Evolutionary conservation across 768 basidiomycete species (phyloP).

Genomic region (Rhodotorula toruloides): DNA sequence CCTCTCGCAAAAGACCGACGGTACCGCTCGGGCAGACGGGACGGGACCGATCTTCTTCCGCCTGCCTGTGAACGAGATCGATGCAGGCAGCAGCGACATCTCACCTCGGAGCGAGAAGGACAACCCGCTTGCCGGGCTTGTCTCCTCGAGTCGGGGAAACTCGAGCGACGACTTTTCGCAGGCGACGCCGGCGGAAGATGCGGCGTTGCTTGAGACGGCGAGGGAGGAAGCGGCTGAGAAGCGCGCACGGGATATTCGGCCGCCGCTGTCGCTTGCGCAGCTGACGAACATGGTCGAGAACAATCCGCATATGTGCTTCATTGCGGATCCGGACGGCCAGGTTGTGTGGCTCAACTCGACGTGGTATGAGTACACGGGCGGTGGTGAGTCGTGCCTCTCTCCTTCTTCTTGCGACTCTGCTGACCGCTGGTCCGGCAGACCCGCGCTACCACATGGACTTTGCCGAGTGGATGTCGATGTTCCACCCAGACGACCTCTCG

Average conservation of each 20-base stretch:
- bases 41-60: background rate
- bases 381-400: no score
- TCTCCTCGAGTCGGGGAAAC: no score
- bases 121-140: background rate
- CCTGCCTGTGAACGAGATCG: background rate
- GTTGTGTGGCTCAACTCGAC: conserved; percentile 15
- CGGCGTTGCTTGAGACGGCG: background rate
- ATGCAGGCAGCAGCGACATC: background rate
- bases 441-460: background rate
- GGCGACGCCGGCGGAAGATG: no score
- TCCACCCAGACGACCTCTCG: conserved; percentile 28
- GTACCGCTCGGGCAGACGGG: background rate
- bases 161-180: no score
- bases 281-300: background rate
- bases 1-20: background rate
- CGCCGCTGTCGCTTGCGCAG: background rate
- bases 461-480: background rate
- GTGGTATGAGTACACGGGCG: conserved; percentile 18
- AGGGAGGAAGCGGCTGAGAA: background rate
- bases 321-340: conserved; percentile 7
- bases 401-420: no score
- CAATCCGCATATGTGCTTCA: conserved; percentile 1
- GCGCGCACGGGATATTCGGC: background rate
- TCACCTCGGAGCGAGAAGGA: background rate
- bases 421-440: no score